phyloP scores from a whole-genome alignment of 768 basidiomycete species.

The Auricularia auricula-judae region DNA sequence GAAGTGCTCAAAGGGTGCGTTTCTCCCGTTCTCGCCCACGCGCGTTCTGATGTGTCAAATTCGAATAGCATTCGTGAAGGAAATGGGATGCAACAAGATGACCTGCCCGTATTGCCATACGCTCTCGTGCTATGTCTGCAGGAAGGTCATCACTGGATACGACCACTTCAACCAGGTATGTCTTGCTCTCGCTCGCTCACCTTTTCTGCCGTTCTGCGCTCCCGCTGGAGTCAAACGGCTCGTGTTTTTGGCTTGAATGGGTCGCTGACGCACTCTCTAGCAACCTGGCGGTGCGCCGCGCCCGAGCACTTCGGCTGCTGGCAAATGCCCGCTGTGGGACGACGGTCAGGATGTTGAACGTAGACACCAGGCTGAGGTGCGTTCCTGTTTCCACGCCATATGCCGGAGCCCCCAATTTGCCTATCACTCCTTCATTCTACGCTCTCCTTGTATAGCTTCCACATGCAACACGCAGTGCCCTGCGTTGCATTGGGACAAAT shows the following conservation, averaged over 20 bases:
- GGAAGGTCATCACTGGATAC: slow-evolving; percentile 60
- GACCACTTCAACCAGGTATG: slow-evolving; percentile 58
- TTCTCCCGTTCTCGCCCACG: slow-evolving; percentile 3
- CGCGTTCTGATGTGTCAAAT: neutral
- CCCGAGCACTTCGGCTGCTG: slow-evolving; percentile 10
- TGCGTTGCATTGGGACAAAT: too few species aligned
- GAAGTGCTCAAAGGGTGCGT: slow-evolving; percentile 65
- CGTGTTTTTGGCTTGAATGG: too few species aligned
- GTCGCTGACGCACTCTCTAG: too few species aligned
- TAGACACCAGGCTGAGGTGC: slow-evolving; percentile 56
- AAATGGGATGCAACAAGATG: slow-evolving; percentile 91
- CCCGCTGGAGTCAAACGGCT: too few species aligned
- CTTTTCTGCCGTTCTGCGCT: too few species aligned
- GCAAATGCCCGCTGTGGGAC: slow-evolving; percentile 63
- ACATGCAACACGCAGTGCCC: too few species aligned
- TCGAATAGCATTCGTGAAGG: slow-evolving; percentile 65
- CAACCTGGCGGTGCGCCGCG: slow-evolving; percentile 10
- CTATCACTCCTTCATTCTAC: too few species aligned
- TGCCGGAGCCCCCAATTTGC: too few species aligned
- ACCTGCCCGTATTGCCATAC: slow-evolving; percentile 61
- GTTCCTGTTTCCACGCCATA: neutral
- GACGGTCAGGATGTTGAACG: slow-evolving; percentile 33
- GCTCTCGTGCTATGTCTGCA: slow-evolving; percentile 77
- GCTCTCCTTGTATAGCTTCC: too few species aligned
- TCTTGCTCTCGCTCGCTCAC: neutral